A percentile compares a stretch with the other conserved stretches of the same genome.
These are phyloP conservation scores for Jaminaea rosea DNA, from an alignment of 1,284 basidiomycete species.

Conservation along the genomic window DNA sequence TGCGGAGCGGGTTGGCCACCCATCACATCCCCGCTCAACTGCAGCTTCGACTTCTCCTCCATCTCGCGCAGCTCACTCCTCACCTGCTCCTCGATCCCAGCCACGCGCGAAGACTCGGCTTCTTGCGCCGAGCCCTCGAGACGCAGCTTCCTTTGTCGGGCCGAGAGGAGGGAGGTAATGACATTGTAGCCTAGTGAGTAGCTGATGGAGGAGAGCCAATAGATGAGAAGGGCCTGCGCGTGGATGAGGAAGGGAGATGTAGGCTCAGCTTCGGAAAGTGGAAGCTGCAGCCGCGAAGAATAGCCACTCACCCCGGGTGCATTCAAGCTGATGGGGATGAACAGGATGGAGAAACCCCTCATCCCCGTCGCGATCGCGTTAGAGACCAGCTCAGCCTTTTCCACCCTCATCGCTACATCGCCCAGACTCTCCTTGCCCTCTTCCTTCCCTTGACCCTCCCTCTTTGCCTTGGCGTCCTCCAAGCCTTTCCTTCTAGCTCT, in stretches of 20 bases:
- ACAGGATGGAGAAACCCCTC: not conserved
- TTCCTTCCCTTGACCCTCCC: not conserved
- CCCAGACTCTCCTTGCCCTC: not conserved
- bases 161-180: not conserved
- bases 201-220: not conserved
- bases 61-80: too few relatives aligned
- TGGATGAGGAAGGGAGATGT: not conserved
- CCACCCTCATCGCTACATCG: not conserved
- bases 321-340: not conserved
- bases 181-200: not conserved
- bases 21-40: too few relatives aligned
- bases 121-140: too few relatives aligned
- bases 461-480: not conserved
- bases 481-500: not conserved
- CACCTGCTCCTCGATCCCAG: too few relatives aligned
- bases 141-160: too few relatives aligned
- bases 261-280: not conserved
- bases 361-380: too few relatives aligned
- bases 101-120: too few relatives aligned
- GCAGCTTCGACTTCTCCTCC: too few relatives aligned
- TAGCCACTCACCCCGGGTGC: not conserved
- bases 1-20: too few relatives aligned
- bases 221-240: not conserved
- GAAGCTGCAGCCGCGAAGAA: not conserved
- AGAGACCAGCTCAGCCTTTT: too few relatives aligned